Conservation (phyloP, 2,329 filamentous ascomycete species). For the Colletotrichum ledebouriae region DNA sequence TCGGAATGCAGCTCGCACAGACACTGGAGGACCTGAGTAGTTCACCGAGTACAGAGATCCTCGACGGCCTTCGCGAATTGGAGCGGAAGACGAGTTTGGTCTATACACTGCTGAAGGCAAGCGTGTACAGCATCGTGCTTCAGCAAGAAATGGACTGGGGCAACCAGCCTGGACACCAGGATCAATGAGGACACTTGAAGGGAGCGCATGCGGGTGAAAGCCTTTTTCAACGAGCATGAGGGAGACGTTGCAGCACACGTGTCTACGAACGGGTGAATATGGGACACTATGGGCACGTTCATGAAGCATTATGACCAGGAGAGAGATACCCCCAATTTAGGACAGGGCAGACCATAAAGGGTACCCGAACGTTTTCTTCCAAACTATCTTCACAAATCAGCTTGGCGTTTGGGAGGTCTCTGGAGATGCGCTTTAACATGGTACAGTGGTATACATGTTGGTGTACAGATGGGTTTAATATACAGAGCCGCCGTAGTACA, state of each 20-base stretch:
- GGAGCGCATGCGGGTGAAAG: too few species aligned
- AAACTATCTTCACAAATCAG: background rate
- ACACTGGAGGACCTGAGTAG: slow-evolving; percentile 74
- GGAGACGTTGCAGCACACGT: too few species aligned
- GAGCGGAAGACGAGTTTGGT: slow-evolving; percentile 96
- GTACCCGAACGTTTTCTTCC: background rate
- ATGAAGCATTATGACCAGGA: background rate
- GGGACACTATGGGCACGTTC: too few species aligned
- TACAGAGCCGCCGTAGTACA: slow-evolving; percentile 90
- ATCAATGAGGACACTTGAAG: slow-evolving; percentile 17
- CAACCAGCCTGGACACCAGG: slow-evolving; percentile 57
- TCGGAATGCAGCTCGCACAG: slow-evolving; percentile 64
- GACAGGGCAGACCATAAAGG: too few species aligned
- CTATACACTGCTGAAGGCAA: slow-evolving; percentile 96
- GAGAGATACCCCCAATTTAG: background rate
- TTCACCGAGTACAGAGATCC: slow-evolving; percentile 82
- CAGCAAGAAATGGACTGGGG: slow-evolving; percentile 94
- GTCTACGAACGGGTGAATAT: too few species aligned
- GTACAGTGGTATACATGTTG: slow-evolving; percentile 35
- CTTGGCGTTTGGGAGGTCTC: slow-evolving; percentile 5
- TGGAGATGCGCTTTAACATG: slow-evolving; percentile 38
- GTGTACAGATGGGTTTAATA: slow-evolving; percentile 57
- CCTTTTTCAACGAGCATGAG: too few species aligned
- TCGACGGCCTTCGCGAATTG: slow-evolving; percentile 87
- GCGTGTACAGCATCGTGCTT: slow-evolving; percentile 97